A percentile compares a stretch with the other conserved stretches of the same genome.
phyloP scores from a whole-genome alignment of 2,329 filamentous ascomycete species.

The Aspergillus sojae region DNA sequence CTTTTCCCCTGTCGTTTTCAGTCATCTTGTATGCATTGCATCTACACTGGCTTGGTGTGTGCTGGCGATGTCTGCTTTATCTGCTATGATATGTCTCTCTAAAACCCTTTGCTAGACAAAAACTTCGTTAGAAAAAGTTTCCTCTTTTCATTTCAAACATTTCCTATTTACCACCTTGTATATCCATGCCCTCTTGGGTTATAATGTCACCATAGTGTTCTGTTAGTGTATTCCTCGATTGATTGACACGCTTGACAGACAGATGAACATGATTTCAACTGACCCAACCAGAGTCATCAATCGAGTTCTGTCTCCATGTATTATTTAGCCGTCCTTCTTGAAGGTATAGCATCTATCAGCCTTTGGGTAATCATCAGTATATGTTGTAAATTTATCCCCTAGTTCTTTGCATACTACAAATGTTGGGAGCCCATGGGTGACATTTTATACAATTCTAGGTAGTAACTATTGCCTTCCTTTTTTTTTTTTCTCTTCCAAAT shows the following conservation, averaged over 20 bases:
- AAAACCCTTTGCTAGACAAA: slow-evolving; percentile 28
- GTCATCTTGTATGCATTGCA: slow-evolving; percentile 20
- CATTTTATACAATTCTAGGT: no score
- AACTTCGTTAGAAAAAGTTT: slow-evolving; percentile 30
- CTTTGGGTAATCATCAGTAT: background rate
- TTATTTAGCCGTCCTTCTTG: background rate
- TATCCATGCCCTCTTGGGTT: background rate
- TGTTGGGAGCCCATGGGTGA: background rate
- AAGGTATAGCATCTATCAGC: background rate
- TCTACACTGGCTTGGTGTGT: slow-evolving; percentile 33
- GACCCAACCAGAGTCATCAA: background rate
- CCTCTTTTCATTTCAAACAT: slow-evolving; percentile 11
- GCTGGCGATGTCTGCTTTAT: slow-evolving; percentile 20
- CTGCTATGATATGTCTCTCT: slow-evolving; percentile 8
- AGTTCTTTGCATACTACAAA: background rate
- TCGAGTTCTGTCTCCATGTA: background rate
- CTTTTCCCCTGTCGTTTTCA: slow-evolving; percentile 17
- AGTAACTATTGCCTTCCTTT: no score
- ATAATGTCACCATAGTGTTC: background rate
- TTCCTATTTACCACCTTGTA: slow-evolving; percentile 7
- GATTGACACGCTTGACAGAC: background rate
- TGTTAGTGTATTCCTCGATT: background rate
- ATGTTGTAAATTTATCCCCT: background rate
- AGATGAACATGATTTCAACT: no score
- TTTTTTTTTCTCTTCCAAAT: no score